Base-by-base conservation (phyloP, 148 eudicot genomes). In the Rhododendron vialii region DNA sequence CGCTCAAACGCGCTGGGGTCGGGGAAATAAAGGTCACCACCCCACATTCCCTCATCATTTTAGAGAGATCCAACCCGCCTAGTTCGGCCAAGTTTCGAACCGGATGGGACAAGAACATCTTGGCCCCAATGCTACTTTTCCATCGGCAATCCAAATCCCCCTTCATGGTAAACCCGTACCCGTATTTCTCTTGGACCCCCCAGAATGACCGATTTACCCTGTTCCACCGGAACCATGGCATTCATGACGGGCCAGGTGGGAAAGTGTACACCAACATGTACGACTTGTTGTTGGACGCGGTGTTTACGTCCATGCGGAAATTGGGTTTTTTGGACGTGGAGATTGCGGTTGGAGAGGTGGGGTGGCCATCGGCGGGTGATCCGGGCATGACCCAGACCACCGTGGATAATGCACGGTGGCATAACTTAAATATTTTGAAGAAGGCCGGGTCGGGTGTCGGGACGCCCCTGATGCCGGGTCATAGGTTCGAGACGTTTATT, bases 151-250 rank as follows among this genome's bases (percentile, higher is more conserved):
- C 99, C 14, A 91, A 90, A 75, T 78, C 97, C 0, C 94, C 97
- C 8, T 96, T 96, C 81, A 88, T 94, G 86, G 95, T 96, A 4
- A 96, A 96, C 90, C 99, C 99, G 0, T 96, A 96, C 86, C 98
- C 99, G 2, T 96, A 93, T 80, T 95, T 96, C 80, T 92, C 92
- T 0, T 91, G 84, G 20, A 86, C 57, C 82, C 91, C 93, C 8
- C 67, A 85, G 53, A 88, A 91, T 13, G 77, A 85, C 1, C 79
- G 86, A 61, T 96, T 88, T 78, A 71, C 88, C 10, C 71, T 92
- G 9, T 95, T 94, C 86, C 86, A 50, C 80, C 85, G 51, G 9
- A 92, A 92, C 85, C 41, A 71, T 9, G 95, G 95, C 9, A 41
- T 86, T 26, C 75, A 67, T 10, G 99, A 96, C 82, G 81, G 80